Evolutionary conservation across 345 rosid species (phyloP), one percentile per base, ranked within the genome.

Genomic region (Acer negundo): DNA sequence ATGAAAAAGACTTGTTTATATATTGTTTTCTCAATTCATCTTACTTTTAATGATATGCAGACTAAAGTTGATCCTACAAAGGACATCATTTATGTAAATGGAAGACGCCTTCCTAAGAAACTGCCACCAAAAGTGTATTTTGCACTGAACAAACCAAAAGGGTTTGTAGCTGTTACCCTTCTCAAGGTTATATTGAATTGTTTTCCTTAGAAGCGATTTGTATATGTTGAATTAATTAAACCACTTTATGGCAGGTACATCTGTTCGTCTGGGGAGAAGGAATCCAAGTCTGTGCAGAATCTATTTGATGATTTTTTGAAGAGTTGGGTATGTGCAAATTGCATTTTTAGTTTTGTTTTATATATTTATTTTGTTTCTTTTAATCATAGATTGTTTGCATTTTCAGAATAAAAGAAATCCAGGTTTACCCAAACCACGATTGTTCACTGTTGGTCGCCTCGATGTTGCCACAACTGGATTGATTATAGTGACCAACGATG

Each of bases 111-210:
- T 66, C 96, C 98, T 1, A 95, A 89, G 87, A 93, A 73, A 84
- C 83, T 93, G 79, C 98, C 98, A 19, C 98, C 96, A 7, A 95
- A 95, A 77, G 92, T 93, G 70, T 95, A 92, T 82, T 80, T 95
- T 81, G 96, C 98, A 22, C 84, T 93, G n/a, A 92, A 95, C 89
- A 95, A 95, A 88, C 98, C 99, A 20, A 95, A 95, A 88, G 98
- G 99, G 99, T 95, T 73, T 11, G 98, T 81, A 63, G 40, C 19
- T 17, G 55, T 62, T 17, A 16, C 75, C 46, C 46, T 77, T 47
- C 67, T 72, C 20, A 63, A 12, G 6, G 38, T 81, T 69, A 68
- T 72, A 59, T 72, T 65, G 13, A n/a, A 26, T 28, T 12, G 56
- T 47, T 56, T 46, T 9, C 12, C 74, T 82, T 51, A 11, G 68